Evolutionary conservation across 352 stramenopile species (phyloP), one percentile per base, ranked within the genome.

Genomic region (Globisporangium canariense): DNA sequence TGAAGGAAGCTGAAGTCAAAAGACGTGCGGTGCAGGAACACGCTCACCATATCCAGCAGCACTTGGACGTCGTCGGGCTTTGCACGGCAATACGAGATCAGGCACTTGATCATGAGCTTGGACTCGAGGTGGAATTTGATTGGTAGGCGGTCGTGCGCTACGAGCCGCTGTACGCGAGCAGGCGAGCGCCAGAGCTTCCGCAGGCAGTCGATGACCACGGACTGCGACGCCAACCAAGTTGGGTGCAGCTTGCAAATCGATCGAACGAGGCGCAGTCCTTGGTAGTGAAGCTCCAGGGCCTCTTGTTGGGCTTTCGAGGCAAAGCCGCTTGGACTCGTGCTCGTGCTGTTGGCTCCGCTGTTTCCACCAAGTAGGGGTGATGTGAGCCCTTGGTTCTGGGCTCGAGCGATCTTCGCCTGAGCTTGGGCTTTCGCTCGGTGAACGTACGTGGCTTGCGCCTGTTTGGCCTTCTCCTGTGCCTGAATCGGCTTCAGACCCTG

Each of bases 1-100:
- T 97, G 80, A 6, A 99, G 70, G 57, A 99, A 98, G 28, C 83
- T 94, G 60, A 98, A 99, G 73, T 99, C 96, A 51, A 97, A 88
- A 9, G 89, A 89, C 36, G 87, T 94, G 36, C 86, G 94, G 58
- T 99, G 91, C 46, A 98, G 60, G 64, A 98, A 98, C 16, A 98
- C 92, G 1, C 83, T 85, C 7, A 99, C 78, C 74, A 99, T 88
- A 46, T 99, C 97, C 65, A 99, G 90, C 45, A 99, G 76, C 45
- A 99, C 83, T 74, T 98, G 94, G 2, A 98, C 89, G 66, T 99
- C 95, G 28, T 96, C 85, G n/a, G 88, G 88, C 69, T 97, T 95
- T 3, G 78, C 77, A 60, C 90, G 85, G 53, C 92, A 96, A 79
- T 98, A 99, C 36, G 83, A 83, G 20, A 99, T 90, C 46, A 99